A percentile compares a stretch with the other conserved stretches of the same genome.
These are phyloP conservation scores for Poa pratensis DNA, from an alignment of 176 grass and related monocot genomes.

Conservation along the genomic window DNA sequence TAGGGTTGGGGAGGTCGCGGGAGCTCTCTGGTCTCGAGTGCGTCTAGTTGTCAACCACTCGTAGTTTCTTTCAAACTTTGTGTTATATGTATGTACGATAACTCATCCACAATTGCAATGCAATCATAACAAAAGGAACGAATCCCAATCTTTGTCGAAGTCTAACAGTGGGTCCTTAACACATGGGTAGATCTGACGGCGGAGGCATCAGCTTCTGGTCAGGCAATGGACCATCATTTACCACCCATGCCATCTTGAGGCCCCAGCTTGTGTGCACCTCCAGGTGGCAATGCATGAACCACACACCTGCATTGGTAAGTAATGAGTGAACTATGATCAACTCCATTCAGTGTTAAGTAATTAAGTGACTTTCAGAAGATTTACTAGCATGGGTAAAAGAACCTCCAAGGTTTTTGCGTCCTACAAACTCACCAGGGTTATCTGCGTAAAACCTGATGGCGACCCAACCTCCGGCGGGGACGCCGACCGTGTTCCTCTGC, in stretches of 20 bases:
- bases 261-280: conserved; percentile 85
- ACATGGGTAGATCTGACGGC: conserved; percentile 65
- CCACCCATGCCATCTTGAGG: conserved; percentile 76
- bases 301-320: conserved; percentile 51
- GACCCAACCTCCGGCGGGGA: conserved; percentile 70
- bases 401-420: not conserved
- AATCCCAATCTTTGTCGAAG: conserved; percentile 25
- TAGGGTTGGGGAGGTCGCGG: too few species aligned
- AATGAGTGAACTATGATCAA: not conserved
- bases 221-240: conserved; percentile 61
- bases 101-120: not conserved
- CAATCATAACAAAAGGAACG: conserved; percentile 14
- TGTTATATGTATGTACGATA: not conserved
- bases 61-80: not conserved
- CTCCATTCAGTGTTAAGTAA: not conserved
- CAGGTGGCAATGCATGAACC: conserved; percentile 79
- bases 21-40: too few species aligned
- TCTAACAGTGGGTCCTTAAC: conserved; percentile 23
- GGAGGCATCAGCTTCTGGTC: conserved; percentile 67
- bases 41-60: too few species aligned
- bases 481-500: conserved; percentile 71
- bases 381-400: not conserved
- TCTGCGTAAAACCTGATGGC: conserved; percentile 79
- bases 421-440: conserved; percentile 59
- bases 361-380: not conserved